Evolutionary conservation across 495 filamentous ascomycete species (phyloP), one percentile per base, ranked within the genome.

Genomic region (Penicillium roqueforti): DNA sequence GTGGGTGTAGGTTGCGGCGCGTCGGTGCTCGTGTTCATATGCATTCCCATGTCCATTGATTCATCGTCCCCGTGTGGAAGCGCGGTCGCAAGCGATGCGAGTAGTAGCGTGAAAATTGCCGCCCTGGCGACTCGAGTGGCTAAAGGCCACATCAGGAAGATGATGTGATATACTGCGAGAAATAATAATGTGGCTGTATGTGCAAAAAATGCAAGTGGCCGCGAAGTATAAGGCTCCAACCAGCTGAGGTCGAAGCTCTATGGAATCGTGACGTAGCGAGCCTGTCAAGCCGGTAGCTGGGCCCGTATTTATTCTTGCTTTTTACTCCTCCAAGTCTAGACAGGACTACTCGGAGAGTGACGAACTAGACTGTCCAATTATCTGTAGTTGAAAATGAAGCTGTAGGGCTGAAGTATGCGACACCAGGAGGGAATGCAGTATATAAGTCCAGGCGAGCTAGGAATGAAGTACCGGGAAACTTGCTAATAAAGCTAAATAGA

Each of bases 11-110:
- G 80, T 82, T 14, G 74, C 76, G 16, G 44, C 11, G 45, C 42
- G 13, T 25, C 31, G 14, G 39, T 31, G 23, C 32, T 32, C 3
- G 46, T 19, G n/a, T 57, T 46, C 54, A 67, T 72, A 37, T 67
- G 62, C 69, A 73, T 76, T 29, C 59, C 65, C 61, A 68, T 74
- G 25, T 66, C 56, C 59, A 63, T 67, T 3, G 55, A 57, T 26
- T 74, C 59, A 32, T 72, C 69, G 52, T 70, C 67, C 13, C 64
- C 71, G 52, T 74, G 73, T 10, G 73, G 63, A 23, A 69, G 50
- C 36, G 67, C 75, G 38, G 55, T 68, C 19, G 67, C 69, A 42
- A 74, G 41, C 13, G 65, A 63, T 31, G 64, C 63, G 52, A 76
- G 29, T 20, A 67, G 62, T 8, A 45, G 25, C 1, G 23, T 19